Evolutionary conservation across 2,329 filamentous ascomycete genomes (phyloP).

Genomic region (Fusarium sp.): DNA sequence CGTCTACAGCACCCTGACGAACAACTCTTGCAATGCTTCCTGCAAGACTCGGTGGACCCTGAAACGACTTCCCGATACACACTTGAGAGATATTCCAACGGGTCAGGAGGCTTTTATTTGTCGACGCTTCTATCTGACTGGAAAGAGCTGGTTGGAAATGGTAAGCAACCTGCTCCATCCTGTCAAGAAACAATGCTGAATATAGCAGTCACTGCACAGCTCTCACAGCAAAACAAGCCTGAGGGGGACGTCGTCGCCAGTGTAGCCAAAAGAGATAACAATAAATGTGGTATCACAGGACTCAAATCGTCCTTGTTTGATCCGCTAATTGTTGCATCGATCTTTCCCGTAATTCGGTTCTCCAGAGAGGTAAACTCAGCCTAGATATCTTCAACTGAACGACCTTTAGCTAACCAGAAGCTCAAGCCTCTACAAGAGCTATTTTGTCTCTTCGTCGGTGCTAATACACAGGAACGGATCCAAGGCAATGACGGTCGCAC

Average conservation of each 20-base stretch:
- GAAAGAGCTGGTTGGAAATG: not conserved
- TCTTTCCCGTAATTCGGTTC: not conserved
- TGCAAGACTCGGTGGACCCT: not conserved
- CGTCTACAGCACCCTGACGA: not conserved
- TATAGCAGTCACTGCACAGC: no score
- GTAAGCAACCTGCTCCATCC: not conserved
- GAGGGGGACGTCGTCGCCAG: rapidly evolving
- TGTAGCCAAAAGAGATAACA: not conserved
- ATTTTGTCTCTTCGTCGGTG: rapidly evolving
- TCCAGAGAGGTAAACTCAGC: not conserved
- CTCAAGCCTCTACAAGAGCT: rapidly evolving
- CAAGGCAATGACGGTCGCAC: rapidly evolving
- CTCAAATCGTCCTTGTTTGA: not conserved
- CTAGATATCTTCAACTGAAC: rapidly evolving
- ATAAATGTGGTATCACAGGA: not conserved
- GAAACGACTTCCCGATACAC: not conserved
- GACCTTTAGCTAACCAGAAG: rapidly evolving
- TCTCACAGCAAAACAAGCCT: not conserved
- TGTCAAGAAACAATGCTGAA: not conserved
- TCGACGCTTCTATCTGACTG: no score
- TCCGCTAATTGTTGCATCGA: not conserved
- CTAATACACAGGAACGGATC: not conserved
- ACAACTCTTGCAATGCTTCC: not conserved
- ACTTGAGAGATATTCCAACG: not conserved
- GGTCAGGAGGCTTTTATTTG: no score